These are phyloP conservation scores for Xerocomus amazonicus DNA, from an alignment of 1,284 basidiomycete genomes.

Conservation along the genomic window DNA sequence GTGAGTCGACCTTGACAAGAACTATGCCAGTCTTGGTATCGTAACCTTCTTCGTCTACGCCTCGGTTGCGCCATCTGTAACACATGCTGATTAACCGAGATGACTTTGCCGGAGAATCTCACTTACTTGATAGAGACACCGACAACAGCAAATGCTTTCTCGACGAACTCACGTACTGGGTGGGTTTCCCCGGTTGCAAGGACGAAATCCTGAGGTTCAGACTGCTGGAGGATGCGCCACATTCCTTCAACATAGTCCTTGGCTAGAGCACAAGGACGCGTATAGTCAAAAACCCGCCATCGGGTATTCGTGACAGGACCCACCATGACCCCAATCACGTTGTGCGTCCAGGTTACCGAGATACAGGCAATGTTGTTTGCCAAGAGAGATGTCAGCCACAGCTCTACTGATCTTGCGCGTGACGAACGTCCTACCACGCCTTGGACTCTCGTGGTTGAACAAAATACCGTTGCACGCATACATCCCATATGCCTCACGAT, in stretches of 20 bases:
- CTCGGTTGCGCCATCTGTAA: constrained; percentile 69
- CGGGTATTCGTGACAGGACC: constrained; percentile 20
- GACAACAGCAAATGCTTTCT: constrained; percentile 74
- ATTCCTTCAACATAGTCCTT: constrained; percentile 90
- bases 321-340: constrained; percentile 93
- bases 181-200: constrained; percentile 93
- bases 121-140: constrained; percentile 62
- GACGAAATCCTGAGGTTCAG: constrained; percentile 78
- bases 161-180: constrained; percentile 84
- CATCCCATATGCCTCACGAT: constrained; percentile 90
- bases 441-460: constrained; percentile 93
- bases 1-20: constrained; percentile 76
- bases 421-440: constrained; percentile 88
- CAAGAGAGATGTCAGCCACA: constrained; percentile 82
- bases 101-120: not conserved
- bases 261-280: constrained; percentile 40
- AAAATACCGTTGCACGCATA: constrained; percentile 88
- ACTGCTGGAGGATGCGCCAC: constrained; percentile 93
- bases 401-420: constrained; percentile 90
- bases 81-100: not conserved
- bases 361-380: constrained; percentile 84
- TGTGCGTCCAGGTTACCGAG: constrained; percentile 88
- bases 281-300: constrained; percentile 9
- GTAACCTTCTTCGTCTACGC: constrained; percentile 72
- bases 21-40: constrained; percentile 63